Evolutionary conservation across 2,329 filamentous ascomycete species (phyloP), one percentile per base, ranked within the genome.

Genomic region (Aureobasidium melanogenum): DNA sequence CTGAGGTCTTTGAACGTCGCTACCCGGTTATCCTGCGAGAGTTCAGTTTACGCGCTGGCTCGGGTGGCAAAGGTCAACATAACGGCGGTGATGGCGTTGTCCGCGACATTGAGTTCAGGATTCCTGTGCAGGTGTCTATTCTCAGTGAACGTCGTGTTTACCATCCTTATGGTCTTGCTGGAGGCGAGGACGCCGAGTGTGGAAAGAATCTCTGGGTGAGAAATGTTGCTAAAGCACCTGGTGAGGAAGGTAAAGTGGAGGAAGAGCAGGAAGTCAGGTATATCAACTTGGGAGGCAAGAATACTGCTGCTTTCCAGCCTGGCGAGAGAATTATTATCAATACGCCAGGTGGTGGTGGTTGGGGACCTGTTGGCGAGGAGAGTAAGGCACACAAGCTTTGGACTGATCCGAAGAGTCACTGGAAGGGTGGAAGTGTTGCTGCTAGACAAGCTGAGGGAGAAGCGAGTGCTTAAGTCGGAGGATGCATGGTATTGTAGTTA

Each of bases 131-230:
- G 71, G 88, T 89, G 15, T 88, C 84, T 1, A 93, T 96, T 28
- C 75, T 95, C 7, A 88, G 85, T 6, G 90, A 96, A 72, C 73
- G 91, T 19, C 76, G 91, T 32, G 88, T 93, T 0, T 86, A 88
- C 64, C 80, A 84, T 57, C 91, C 91, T 1, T 96, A 92, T 66
- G 92, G 93, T 0, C 80, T 97, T 63, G 86, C 85, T 24, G 93
- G 93, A 0, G 93, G 93, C 3, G 87, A 86, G 61, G 88, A 93
- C 64, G 93, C 85, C 0, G 76, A 84, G 67, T 87, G 88, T 55
- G 93, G 93, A 0, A 76, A 92, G 64, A 97, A 97, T 67, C 77
- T 95, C 48, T 97, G 93, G 93, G 86, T 95, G 34, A 80, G 89
- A 8, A 87, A 83, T 63, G 86, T 93, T 58, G 65, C 64, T 19